phyloP scores from a whole-genome alignment of 495 filamentous ascomycete genomes.

The Bathelium albidoporum region DNA sequence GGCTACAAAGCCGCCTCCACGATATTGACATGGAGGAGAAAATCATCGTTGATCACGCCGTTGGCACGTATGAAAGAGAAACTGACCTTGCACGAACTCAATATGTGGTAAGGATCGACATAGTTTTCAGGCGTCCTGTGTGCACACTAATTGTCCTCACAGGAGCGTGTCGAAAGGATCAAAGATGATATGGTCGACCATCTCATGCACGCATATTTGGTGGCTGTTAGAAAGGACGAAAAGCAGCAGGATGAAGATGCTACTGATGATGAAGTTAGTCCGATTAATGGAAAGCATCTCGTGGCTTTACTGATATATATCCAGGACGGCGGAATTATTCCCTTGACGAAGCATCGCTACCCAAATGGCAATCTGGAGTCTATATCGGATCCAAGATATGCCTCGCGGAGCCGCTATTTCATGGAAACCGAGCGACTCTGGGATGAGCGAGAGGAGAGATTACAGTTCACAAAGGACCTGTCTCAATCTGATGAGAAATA shows the following conservation, averaged over 20 bases:
- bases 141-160: not conserved
- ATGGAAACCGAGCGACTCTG: not conserved
- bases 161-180: not conserved
- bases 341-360: not conserved
- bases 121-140: not conserved
- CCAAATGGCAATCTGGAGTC: not conserved
- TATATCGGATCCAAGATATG: not conserved
- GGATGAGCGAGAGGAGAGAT: not conserved
- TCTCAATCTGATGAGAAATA: not conserved
- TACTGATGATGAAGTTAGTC: not conserved
- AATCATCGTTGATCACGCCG: not conserved
- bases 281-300: not conserved
- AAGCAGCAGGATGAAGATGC: not conserved
- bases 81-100: not conserved
- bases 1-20: conserved; percentile 17
- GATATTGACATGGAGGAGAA: conserved; percentile 8
- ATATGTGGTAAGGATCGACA: not conserved
- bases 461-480: not conserved
- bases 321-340: not conserved
- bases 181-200: not conserved
- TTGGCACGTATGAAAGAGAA: conserved; percentile 3
- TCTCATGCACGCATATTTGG: not conserved
- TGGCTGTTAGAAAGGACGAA: not conserved
- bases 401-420: not conserved
- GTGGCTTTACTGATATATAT: not conserved